A percentile compares a stretch with the other conserved stretches of the same genome.
phyloP scores from a whole-genome alignment of 805 yeast species.

The Cyberlindnera galapagoensis region DNA sequence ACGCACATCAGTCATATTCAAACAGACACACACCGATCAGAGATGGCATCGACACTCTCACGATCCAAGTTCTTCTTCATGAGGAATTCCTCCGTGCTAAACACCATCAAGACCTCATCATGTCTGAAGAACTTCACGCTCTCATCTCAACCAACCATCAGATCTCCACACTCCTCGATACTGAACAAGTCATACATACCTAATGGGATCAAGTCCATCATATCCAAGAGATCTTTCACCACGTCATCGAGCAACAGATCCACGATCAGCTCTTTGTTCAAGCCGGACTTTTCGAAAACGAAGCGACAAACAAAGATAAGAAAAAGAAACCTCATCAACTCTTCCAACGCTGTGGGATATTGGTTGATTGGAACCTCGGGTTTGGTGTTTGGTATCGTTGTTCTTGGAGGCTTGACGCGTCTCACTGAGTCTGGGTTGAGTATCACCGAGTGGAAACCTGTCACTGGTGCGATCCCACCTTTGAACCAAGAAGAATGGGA shows the following conservation, averaged over 20 bases:
- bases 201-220: neutral
- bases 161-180: conserved; percentile 5
- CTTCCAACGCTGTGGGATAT: conserved; percentile 62
- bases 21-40: neutral
- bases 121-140: conserved; percentile 16
- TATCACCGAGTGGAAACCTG: conserved; percentile 98
- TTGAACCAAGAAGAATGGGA: conserved; percentile 77
- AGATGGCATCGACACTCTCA: conserved; percentile 28
- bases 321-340: conserved; percentile 17
- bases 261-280: conserved; percentile 1
- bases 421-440: conserved; percentile 93
- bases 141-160: conserved; percentile 1
- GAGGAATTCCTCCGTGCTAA: conserved; percentile 42
- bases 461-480: conserved; percentile 93
- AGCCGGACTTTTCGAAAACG: no score
- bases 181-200: conserved; percentile 4
- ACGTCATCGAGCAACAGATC: conserved; percentile 9
- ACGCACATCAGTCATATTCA: neutral
- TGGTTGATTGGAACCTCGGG: conserved; percentile 87
- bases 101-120: conserved; percentile 21
- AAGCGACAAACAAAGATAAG: conserved; percentile 6
- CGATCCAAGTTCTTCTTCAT: conserved; percentile 54
- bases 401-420: conserved; percentile 94
- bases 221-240: conserved; percentile 7
- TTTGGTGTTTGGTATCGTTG: conserved; percentile 88